phyloP scores from a whole-genome alignment of 345 rosid species.

The Eutrema yunnanense region DNA sequence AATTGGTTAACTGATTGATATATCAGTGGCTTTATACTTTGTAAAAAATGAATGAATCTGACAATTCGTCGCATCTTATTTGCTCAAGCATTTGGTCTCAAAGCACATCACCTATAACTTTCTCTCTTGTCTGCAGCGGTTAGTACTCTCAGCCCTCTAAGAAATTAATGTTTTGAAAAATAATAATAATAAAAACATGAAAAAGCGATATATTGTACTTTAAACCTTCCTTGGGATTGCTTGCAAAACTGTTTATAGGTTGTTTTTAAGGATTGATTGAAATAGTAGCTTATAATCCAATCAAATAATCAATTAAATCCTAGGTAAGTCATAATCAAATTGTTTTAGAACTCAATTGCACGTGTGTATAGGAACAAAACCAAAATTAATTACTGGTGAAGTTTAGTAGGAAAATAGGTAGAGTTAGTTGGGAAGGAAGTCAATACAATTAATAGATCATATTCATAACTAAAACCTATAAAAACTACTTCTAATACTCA shows the following conservation, averaged over 20 bases:
- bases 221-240: conserved; percentile 7
- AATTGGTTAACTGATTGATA: conserved; percentile 3
- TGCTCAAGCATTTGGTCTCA: conserved; percentile 19
- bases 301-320: conserved; percentile 19
- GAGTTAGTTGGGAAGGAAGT: conserved; percentile 19
- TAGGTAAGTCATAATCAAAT: conserved; percentile 15
- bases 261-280: conserved; percentile 16
- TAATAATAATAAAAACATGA: not conserved
- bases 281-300: conserved; percentile 19
- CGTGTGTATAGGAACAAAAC: conserved; percentile 23
- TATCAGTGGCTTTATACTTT: not conserved
- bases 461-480: not conserved
- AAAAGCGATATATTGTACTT: conserved; percentile 1
- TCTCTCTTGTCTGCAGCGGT: not conserved
- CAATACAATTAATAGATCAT: not conserved
- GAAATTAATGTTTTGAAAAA: not conserved
- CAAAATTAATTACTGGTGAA: conserved; percentile 24
- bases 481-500: not conserved
- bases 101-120: conserved; percentile 11
- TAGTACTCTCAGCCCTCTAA: not conserved
- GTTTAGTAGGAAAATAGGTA: conserved; percentile 30
- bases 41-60: not conserved
- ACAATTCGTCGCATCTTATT: conserved; percentile 15
- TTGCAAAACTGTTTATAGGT: conserved; percentile 15
- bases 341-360: conserved; percentile 19